Percentiles rank a stretch among this genome's conserved stretches.
Conservation (phyloP, 2,329 filamentous ascomycete genomes). For the Pseudogymnoascus sp. region DNA sequence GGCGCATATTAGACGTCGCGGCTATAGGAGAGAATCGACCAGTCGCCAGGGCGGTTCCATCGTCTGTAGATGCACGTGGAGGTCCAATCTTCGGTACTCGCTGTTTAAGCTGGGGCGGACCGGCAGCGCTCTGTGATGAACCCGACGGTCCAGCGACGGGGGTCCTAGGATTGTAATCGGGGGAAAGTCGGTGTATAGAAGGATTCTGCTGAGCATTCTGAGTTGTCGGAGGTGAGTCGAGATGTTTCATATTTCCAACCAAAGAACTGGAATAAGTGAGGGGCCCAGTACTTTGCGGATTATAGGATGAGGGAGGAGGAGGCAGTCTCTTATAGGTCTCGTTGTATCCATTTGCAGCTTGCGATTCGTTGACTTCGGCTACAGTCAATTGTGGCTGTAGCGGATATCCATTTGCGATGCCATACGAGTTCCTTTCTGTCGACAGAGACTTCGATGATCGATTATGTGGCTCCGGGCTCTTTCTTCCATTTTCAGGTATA, state of each 20-base stretch:
- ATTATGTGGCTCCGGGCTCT: conserved; percentile 24
- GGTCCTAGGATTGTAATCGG: conserved; percentile 35
- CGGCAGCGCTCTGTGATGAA: conserved; percentile 17
- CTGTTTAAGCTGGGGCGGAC: conserved; percentile 59
- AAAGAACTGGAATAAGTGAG: conserved; percentile 26
- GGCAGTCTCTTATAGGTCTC: conserved; percentile 18
- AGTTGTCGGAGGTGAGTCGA: conserved; percentile 22
- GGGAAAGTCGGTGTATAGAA: conserved; percentile 54
- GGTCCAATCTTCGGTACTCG: conserved; percentile 69
- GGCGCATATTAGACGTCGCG: conserved; percentile 47
- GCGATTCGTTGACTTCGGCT: conserved; percentile 12
- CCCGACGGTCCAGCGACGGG: conserved; percentile 37
- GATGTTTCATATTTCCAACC: conserved; percentile 23
- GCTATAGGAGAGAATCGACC: conserved; percentile 71
- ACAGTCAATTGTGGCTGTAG: conserved; percentile 14
- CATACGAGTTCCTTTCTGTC: conserved; percentile 24
- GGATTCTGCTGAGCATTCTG: conserved; percentile 18
- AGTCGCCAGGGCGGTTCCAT: conserved; percentile 56
- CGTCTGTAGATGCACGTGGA: conserved; percentile 66
- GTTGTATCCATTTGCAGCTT: conserved; percentile 21
- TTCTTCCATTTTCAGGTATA: conserved; percentile 25
- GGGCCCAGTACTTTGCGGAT: conserved; percentile 28
- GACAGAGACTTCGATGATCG: conserved; percentile 20
- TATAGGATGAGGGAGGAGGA: conserved; percentile 22
- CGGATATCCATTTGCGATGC: conserved; percentile 24